Conservation (phyloP, 73 alveolate species). For the Breviolum minutum region DNA sequence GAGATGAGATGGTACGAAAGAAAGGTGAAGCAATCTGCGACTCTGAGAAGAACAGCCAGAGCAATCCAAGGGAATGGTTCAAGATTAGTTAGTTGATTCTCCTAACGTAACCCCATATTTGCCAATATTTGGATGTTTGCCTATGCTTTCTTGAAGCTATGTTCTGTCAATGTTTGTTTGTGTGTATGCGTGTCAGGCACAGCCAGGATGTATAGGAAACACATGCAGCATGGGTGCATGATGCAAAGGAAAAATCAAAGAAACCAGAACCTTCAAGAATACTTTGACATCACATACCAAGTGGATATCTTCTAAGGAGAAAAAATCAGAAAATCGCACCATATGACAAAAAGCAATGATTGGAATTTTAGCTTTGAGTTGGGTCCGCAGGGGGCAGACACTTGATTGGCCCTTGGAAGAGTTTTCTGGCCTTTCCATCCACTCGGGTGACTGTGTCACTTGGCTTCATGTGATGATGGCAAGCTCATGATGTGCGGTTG, state of each 20-base stretch:
- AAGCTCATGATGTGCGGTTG: not conserved
- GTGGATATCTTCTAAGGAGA: no score
- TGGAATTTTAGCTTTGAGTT: not conserved
- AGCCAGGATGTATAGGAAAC: no score
- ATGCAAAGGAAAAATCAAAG: no score
- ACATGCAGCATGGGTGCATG: no score
- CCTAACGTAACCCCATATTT: no score
- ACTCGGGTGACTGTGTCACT: slow-evolving; percentile 61
- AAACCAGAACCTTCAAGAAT: no score
- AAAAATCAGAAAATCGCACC: not conserved
- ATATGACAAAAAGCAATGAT: not conserved
- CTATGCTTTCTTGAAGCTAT: no score
- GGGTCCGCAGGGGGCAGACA: slow-evolving; percentile 54
- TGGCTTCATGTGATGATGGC: not conserved
- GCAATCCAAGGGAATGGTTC: no score
- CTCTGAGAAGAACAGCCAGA: not conserved
- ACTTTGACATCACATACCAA: not conserved
- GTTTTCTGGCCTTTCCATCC: slow-evolving; percentile 85
- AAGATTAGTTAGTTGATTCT: no score
- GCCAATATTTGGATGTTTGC: no score
- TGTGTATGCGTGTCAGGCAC: no score
- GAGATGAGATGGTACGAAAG: not conserved
- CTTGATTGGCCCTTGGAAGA: slow-evolving; percentile 79
- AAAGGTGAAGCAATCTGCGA: not conserved
- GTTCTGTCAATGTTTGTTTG: not conserved